A percentile compares a stretch with the other conserved stretches of the same genome.
Conservation (phyloP, 768 basidiomycete genomes). For the Pleurotus citrinopileatus region DNA sequence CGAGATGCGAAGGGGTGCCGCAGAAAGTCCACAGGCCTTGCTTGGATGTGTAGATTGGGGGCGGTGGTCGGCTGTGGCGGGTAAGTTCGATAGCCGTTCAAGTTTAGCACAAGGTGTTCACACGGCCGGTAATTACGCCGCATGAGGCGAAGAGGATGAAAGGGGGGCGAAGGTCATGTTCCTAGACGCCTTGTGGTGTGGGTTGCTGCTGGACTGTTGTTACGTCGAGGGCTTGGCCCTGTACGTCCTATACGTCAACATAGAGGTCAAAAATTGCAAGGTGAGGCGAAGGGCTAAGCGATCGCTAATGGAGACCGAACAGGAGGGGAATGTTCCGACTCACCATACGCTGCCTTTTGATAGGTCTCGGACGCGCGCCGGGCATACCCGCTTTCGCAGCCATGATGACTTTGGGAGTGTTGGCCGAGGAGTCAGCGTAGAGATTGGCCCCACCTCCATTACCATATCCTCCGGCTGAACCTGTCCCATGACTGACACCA, state of each 20-base stretch:
- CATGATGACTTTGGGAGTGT: constrained; percentile 30
- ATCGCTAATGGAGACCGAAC: constrained; percentile 2
- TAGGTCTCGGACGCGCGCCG: constrained; percentile 60
- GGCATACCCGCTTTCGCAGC: constrained; percentile 58
- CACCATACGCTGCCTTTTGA: constrained; percentile 78
- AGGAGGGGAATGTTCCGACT: constrained; percentile 22
- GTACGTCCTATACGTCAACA: constrained; percentile 46
- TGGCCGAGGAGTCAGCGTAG: constrained; percentile 7
- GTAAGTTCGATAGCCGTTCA: no score
- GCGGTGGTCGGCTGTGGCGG: no score
- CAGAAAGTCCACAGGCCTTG: no score
- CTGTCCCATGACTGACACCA: constrained; percentile 21
- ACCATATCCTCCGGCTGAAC: constrained; percentile 18
- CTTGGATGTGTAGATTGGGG: no score
- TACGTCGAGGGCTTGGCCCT: constrained; percentile 61
- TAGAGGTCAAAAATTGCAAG: not conserved
- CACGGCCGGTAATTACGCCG: no score
- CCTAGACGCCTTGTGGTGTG: constrained; percentile 66
- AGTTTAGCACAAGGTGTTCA: no score
- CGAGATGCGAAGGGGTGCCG: no score
- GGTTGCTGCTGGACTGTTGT: constrained; percentile 61
- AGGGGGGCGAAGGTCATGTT: not conserved
- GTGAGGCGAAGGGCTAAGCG: not conserved
- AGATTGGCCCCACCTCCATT: constrained; percentile 26
- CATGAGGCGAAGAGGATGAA: not conserved